Base-by-base conservation (phyloP, 2,329 filamentous ascomycete genomes). In the Diplocarpon mali region DNA sequence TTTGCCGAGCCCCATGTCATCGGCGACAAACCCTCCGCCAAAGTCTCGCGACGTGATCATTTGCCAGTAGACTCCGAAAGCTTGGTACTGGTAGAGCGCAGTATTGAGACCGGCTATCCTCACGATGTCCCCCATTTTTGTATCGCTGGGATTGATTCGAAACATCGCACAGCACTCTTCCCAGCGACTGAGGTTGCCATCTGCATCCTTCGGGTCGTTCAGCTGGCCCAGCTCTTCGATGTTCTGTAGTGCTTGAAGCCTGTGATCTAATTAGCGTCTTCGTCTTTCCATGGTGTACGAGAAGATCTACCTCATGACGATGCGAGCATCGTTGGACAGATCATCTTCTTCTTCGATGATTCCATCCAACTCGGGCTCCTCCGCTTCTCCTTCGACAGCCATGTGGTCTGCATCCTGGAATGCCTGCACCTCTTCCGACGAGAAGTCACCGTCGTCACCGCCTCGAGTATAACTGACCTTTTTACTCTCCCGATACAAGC, bases 1-100 rank as follows among this genome's bases (percentile, higher is more conserved):
- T 48, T 77, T 77, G 0, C 73, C 73, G 64, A 76, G 68, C 0
- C 73, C 73, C 72, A 75, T 76, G 39, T 75, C 72, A 52, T 77
- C 73, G 0, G 71, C 72, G 1, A 76, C 54, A 13, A 76, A 68
- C 35, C 59, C 66, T 20, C 84, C 83, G 8, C 78, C 69, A 2
- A 77, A 76, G 53, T 84, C 74, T 1, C 53, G 42, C 10, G 50
- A 49, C 28, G 38, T 49, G 11, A 38, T 38, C 50, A 56, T 53
- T 37, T 54, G 53, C 52, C 52, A 56, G 29, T 46, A 56, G 2
- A 54, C 47, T 6, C 42, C 50, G 27, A 53, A 51, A 0, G 44
- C 48, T 47, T 56, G 53, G 32, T 54, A 56, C 35, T 54, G 53
- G 34, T 54, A 53, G n/a, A 56, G 38, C 24, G 28, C 27, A 3